phyloP scores from a whole-genome alignment of 2,329 filamentous ascomycete genomes.

The Trichophyton schoenleinii region DNA sequence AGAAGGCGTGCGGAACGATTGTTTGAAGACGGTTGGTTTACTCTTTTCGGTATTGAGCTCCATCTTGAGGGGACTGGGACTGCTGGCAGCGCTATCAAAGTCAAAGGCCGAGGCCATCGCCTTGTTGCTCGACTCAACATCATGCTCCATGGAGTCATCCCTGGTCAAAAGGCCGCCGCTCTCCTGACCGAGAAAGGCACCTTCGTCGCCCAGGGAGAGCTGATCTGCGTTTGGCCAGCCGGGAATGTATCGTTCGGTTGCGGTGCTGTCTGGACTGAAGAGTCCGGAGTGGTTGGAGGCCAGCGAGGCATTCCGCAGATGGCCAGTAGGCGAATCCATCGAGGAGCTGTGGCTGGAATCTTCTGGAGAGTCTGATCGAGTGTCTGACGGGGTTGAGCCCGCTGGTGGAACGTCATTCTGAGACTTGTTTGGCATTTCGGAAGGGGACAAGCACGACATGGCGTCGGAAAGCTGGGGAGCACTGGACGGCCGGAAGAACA shows the following conservation, averaged over 20 bases:
- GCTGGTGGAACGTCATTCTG: constrained; percentile 11
- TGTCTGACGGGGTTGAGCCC: constrained; percentile 25
- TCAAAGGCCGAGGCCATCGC: constrained; percentile 39
- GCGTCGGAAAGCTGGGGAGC: constrained; percentile 8
- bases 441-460: constrained; percentile 9
- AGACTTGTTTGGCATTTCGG: constrained; percentile 6
- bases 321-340: constrained; percentile 31
- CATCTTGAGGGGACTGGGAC: constrained; percentile 30
- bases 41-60: constrained; percentile 18
- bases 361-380: constrained; percentile 34
- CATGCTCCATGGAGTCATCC: constrained; percentile 22
- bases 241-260: constrained; percentile 20
- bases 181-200: constrained; percentile 30
- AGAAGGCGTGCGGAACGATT: constrained; percentile 2
- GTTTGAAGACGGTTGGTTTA: constrained; percentile 2
- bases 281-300: constrained; percentile 30
- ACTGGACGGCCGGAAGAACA: constrained; percentile 10
- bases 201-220: constrained; percentile 27
- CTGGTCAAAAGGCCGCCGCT: constrained; percentile 25
- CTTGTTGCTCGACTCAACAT: constrained; percentile 35
- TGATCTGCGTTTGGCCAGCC: constrained; percentile 29
- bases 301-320: constrained; percentile 30
- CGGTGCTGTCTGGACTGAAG: constrained; percentile 15
- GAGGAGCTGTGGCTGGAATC: constrained; percentile 33
- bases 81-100: constrained; percentile 38